Evolutionary conservation across 2,329 filamentous ascomycete genomes (phyloP), one percentile per base, ranked within the genome.

Genomic region (Raffaelea ambrosiae): DNA sequence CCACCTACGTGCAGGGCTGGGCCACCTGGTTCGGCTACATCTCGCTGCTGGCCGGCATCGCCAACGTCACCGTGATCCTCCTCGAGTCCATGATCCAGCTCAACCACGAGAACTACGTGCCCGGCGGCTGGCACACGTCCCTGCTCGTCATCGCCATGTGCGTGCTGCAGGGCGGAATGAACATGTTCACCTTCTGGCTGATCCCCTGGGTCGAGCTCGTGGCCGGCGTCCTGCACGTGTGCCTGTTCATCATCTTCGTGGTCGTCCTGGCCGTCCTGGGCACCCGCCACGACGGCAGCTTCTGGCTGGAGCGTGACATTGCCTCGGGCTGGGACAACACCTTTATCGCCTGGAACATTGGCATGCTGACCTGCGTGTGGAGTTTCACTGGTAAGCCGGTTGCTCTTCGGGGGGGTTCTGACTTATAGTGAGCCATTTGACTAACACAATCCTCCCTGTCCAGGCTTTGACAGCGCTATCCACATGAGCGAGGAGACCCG

Each of bases 401-500:
- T n/a, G n/a, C n/a, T n/a, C n/a, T n/a, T n/a, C n/a, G n/a, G n/a
- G n/a, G n/a, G n/a, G n/a, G n/a, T n/a, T n/a, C n/a, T n/a, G n/a
- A n/a, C n/a, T n/a, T n/a, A n/a, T n/a, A n/a, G n/a, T n/a, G n/a
- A n/a, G n/a, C n/a, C n/a, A n/a, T n/a, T n/a, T n/a, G n/a, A n/a
- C n/a, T n/a, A n/a, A n/a, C n/a, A n/a, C n/a, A n/a, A n/a, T 29
- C 40, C 26, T 9, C 23, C 40, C 23, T 16, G 8, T 20, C 22
- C 50, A 66, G 71, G 70, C 11, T 71, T 71, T 44, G 71, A 75
- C 41, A 65, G 69, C 10, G 66, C 67, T 13, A 61, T 75, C 0
- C 71, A 74, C 48, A 70, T 73, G 66, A 67, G 66, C 21, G 67
- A 71, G 53, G 67, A 71, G 54, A 67, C 68, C 5, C 60, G 63